These are phyloP conservation scores for Aureobasidium pullulans DNA, from an alignment of 2,329 filamentous ascomycete genomes.

Conservation along the genomic window DNA sequence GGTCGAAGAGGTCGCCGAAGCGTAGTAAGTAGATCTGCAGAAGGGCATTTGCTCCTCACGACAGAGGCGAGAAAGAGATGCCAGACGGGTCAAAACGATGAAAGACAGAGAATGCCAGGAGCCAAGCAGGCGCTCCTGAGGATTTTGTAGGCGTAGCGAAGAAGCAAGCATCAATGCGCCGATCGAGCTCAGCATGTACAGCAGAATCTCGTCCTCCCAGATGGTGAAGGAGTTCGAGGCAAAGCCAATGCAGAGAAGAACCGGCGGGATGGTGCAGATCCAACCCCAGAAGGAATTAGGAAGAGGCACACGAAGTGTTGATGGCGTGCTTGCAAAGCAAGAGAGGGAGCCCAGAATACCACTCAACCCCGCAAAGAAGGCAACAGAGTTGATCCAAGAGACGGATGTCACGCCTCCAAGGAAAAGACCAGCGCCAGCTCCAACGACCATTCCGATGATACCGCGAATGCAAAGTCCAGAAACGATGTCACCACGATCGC, in stretches of 20 bases:
- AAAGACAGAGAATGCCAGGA: slow-evolving; percentile 83
- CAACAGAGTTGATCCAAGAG: slow-evolving; percentile 32
- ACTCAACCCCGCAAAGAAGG: slow-evolving; percentile 34
- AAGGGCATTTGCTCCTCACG: slow-evolving; percentile 98
- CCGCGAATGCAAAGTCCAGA: slow-evolving; percentile 46
- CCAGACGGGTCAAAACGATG: slow-evolving; percentile 66
- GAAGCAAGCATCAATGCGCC: slow-evolving; percentile 66
- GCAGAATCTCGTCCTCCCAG: slow-evolving; percentile 91
- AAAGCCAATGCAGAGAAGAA: slow-evolving; percentile 87
- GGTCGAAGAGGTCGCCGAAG: slow-evolving; percentile 82
- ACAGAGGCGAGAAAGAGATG: slow-evolving; percentile 85
- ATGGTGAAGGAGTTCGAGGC: slow-evolving; percentile 98
- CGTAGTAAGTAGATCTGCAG: slow-evolving; percentile 92
- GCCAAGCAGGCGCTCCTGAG: slow-evolving; percentile 64
- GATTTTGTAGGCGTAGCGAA: slow-evolving; percentile 63
- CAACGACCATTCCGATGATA: slow-evolving; percentile 29
- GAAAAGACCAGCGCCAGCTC: slow-evolving; percentile 24
- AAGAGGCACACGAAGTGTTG: slow-evolving; percentile 45
- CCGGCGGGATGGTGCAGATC: slow-evolving; percentile 69
- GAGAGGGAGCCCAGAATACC: slow-evolving; percentile 33
- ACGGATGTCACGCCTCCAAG: slow-evolving; percentile 23
- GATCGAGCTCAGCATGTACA: slow-evolving; percentile 87
- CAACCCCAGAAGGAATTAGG: slow-evolving; percentile 84
- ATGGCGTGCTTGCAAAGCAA: slow-evolving; percentile 34
- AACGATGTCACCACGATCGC: slow-evolving; percentile 47